Conservation (phyloP, 1,139 yeast genomes). For the Candida buenavistaensis region DNA sequence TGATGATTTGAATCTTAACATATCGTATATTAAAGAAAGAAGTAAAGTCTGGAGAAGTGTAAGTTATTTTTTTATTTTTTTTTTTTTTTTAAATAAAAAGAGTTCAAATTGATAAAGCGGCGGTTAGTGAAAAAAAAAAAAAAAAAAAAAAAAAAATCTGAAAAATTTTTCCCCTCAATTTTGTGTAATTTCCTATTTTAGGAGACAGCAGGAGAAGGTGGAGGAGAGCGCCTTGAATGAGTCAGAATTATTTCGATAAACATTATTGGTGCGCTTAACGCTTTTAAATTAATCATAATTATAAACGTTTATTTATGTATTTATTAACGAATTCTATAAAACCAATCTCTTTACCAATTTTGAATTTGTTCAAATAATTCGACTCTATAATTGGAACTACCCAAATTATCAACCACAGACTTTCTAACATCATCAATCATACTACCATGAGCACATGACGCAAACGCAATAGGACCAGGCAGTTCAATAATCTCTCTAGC, state of each 20-base stretch:
- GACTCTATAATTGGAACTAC: slow-evolving; percentile 29
- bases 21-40: neutral
- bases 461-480: slow-evolving; percentile 35
- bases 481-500: slow-evolving; percentile 29
- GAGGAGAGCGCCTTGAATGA: slow-evolving; percentile 23
- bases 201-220: no score
- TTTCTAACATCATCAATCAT: slow-evolving; percentile 42
- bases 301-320: no score
- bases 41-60: neutral
- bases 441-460: slow-evolving; percentile 42
- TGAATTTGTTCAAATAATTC: slow-evolving; percentile 45
- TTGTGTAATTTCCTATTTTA: neutral
- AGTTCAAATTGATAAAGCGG: no score
- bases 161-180: no score
- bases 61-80: neutral
- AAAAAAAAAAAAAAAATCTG: no score
- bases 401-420: slow-evolving; percentile 30
- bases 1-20: slow-evolving; percentile 13
- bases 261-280: slow-evolving; percentile 24
- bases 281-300: no score
- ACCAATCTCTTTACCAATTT: slow-evolving; percentile 26
- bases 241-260: slow-evolving; percentile 24
- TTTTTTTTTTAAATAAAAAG: slow-evolving; percentile 1
- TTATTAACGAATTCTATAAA: no score
- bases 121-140: no score